Base-by-base conservation (phyloP, 1,284 basidiomycete genomes). In the Sporisorium graminicola region DNA sequence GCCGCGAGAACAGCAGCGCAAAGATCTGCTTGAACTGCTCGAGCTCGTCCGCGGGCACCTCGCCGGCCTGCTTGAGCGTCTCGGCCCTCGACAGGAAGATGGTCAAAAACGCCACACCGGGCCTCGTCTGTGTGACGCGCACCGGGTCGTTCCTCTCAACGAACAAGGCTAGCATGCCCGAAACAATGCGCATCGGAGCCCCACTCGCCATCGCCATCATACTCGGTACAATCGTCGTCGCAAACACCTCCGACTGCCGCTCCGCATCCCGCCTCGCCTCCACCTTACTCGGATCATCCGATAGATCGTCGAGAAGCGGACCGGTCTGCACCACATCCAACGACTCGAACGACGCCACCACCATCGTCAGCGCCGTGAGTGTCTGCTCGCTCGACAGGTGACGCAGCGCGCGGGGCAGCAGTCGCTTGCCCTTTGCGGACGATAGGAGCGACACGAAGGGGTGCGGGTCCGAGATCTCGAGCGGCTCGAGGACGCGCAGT, bases 381-480 rank as follows among this genome's bases (percentile, higher is more conserved):
- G 93, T 91, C 83, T 93, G 92, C 70, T 93, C 89, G 33, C 90
- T 89, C 71, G 90, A 90, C 26, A 99, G 89, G 81, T 95, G 92
- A n/a, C 95, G 91, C 20, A 94, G 91, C 5, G 95, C 90, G 40
- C 97, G 91, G 3, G 94, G 93, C 44, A 99, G 89, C 22, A 99
- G 89, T 70, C 91, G 91, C 88, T 98, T 98, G 67, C 97, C 97
- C 87, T 99, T 99, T 77, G 91, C 90, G 2, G 93, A 92, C 37
- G 90, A 90, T 51, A 99, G 89, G 46, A 99, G 89, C 2, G 95
- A 94, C 78, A 99, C 92, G 87, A 99, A 98, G 0, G 97, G 97
- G 87, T 99, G 97, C 5, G 96, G 96, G 71, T 93, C 94, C 92
- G 94, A 95, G 40, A 94, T 92, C 84, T 95, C 94, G 13, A 99